These are phyloP conservation scores for Hysterangium stoloniferum DNA, from an alignment of 768 basidiomycete genomes.

Conservation along the genomic window DNA sequence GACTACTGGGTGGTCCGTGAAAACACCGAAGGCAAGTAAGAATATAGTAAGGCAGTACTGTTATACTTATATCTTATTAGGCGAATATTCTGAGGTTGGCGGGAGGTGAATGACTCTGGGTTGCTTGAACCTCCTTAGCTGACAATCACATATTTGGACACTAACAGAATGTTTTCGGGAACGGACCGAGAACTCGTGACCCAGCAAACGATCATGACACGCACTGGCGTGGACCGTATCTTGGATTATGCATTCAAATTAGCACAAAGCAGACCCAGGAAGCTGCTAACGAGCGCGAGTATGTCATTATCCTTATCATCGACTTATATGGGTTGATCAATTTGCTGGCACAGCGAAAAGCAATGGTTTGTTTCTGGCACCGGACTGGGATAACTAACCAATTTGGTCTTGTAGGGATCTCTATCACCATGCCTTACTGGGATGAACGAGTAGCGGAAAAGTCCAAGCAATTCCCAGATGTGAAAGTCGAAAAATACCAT, in stretches of 20 bases:
- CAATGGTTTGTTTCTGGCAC: slow-evolving; percentile 8
- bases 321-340: background rate
- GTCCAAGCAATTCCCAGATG: slow-evolving; percentile 43
- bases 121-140: background rate
- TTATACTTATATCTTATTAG: background rate
- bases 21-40: slow-evolving; percentile 51
- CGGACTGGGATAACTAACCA: too few relatives aligned
- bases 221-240: slow-evolving; percentile 40
- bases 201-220: slow-evolving; percentile 40
- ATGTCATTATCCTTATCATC: background rate
- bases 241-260: slow-evolving; percentile 47
- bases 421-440: slow-evolving; percentile 43
- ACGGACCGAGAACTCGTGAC: slow-evolving; percentile 26
- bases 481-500: slow-evolving; percentile 39
- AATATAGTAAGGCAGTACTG: slow-evolving; percentile 11
- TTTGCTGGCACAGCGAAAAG: background rate
- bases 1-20: slow-evolving; percentile 50
- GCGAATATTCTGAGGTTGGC: slow-evolving; percentile 10
- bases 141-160: slow-evolving; percentile 27
- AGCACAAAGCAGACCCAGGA: slow-evolving; percentile 40
- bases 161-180: slow-evolving; percentile 24
- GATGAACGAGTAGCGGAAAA: slow-evolving; percentile 40
- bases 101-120: background rate
- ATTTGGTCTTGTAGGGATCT: slow-evolving; percentile 26
- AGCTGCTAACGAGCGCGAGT: slow-evolving; percentile 44